Evolutionary conservation across 306 rosid species (phyloP).

Genomic region (Trifolium pratense): DNA sequence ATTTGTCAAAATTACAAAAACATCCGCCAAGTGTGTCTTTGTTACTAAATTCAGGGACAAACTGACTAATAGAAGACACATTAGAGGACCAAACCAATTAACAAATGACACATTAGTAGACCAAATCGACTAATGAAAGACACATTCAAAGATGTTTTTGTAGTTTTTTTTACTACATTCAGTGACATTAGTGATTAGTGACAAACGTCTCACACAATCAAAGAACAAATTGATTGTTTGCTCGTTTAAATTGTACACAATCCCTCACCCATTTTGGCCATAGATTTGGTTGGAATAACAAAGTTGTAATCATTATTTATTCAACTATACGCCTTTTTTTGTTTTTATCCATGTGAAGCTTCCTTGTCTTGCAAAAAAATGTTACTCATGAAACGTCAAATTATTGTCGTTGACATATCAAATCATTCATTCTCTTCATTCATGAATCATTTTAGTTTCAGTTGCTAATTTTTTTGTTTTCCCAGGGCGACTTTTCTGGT

Average conservation of each 20-base stretch:
- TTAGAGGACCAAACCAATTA: background rate
- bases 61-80: background rate
- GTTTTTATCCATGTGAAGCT: background rate
- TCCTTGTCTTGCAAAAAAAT: background rate
- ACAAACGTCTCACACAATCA: background rate
- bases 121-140: background rate
- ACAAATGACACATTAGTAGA: background rate
- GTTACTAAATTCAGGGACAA: background rate
- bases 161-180: background rate
- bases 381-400: background rate
- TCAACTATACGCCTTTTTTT: background rate
- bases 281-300: slow-evolving; percentile 2
- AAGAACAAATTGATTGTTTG: too few relatives aligned
- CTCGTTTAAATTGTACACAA: background rate
- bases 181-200: background rate
- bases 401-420: background rate
- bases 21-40: background rate
- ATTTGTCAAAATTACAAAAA: background rate
- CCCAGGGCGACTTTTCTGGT: slow-evolving; percentile 69
- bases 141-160: background rate
- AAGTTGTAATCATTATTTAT: background rate
- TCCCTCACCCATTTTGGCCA: background rate
- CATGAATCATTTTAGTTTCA: slow-evolving; percentile 19
- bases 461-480: background rate
- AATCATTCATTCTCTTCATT: background rate